Conservation (phyloP, 2,329 filamentous ascomycete species). For the Clarireedia monteithiana region DNA sequence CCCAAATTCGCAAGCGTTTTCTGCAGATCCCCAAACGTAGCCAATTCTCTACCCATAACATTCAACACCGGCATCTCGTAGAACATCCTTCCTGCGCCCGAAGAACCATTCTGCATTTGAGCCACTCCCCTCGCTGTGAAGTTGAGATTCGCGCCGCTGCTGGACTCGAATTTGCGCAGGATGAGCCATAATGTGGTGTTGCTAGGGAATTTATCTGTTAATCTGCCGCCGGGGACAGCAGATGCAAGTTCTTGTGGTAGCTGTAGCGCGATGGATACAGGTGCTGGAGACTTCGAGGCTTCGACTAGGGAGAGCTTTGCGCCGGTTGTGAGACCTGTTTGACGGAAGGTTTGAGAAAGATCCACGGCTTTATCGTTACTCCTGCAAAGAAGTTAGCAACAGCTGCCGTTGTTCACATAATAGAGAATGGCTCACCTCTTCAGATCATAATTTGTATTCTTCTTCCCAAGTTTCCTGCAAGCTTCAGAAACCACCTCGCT, state of each 20-base stretch:
- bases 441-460: conserved; percentile 66
- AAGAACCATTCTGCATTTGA: conserved; percentile 42
- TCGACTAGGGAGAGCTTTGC: conserved; percentile 90
- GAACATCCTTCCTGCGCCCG: conserved; percentile 64
- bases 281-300: conserved; percentile 75
- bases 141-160: conserved; percentile 56
- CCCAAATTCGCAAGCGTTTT: conserved; percentile 84
- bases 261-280: conserved; percentile 83
- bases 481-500: conserved; percentile 83
- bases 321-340: conserved; percentile 73
- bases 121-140: conserved; percentile 79
- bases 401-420: not conserved
- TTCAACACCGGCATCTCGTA: conserved; percentile 84
- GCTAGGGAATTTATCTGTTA: conserved; percentile 81
- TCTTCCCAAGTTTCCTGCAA: conserved; percentile 60
- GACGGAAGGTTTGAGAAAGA: conserved; percentile 74
- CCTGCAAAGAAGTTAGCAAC: conserved; percentile 34
- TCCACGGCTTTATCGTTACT: conserved; percentile 81
- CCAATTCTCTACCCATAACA: conserved; percentile 72
- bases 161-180: conserved; percentile 79
- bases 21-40: conserved; percentile 73
- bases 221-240: conserved; percentile 54
- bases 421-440: conserved; percentile 49
- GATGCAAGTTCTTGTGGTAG: conserved; percentile 64
- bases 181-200: conserved; percentile 85